Conservation (phyloP, 2,329 filamentous ascomycete genomes). For the Aureobasidium sp. region DNA sequence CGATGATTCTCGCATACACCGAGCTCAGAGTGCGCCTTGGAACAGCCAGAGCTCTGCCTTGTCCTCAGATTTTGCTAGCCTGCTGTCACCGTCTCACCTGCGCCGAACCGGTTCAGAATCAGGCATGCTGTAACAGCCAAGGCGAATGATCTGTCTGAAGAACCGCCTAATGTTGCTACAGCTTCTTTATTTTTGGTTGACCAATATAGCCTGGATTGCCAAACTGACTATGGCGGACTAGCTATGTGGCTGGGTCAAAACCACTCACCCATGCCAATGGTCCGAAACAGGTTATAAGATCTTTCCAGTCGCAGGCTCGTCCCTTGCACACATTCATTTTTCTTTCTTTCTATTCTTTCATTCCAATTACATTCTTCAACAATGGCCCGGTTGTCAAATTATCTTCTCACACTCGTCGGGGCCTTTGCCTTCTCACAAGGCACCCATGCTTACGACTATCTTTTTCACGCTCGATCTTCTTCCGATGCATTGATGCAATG, state of each 20-base stretch:
- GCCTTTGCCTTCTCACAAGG: background rate
- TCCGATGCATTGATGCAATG: constrained; percentile 25
- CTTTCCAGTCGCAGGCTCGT: background rate
- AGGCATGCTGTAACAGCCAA: constrained; percentile 15
- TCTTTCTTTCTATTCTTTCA: background rate
- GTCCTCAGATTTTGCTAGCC: background rate
- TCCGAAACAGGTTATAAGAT: constrained; percentile 2
- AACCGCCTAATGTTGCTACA: background rate
- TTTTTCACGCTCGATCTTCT: constrained; percentile 22
- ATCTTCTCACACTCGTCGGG: background rate
- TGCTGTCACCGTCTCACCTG: constrained; percentile 14
- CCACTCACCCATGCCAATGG: background rate
- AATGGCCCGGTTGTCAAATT: background rate
- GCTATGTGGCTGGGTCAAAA: constrained; percentile 1
- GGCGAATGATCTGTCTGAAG: background rate
- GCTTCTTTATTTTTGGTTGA: constrained; percentile 12
- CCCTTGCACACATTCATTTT: background rate
- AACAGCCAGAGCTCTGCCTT: background rate
- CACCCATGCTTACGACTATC: background rate
- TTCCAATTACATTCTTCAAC: background rate
- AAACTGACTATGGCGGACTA: background rate
- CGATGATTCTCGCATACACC: background rate
- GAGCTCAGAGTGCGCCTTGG: background rate
- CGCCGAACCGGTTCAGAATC: background rate
- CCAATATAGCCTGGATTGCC: background rate